Conservation (phyloP, 2,329 filamentous ascomycete genomes). For the Fusarium graminum region DNA sequence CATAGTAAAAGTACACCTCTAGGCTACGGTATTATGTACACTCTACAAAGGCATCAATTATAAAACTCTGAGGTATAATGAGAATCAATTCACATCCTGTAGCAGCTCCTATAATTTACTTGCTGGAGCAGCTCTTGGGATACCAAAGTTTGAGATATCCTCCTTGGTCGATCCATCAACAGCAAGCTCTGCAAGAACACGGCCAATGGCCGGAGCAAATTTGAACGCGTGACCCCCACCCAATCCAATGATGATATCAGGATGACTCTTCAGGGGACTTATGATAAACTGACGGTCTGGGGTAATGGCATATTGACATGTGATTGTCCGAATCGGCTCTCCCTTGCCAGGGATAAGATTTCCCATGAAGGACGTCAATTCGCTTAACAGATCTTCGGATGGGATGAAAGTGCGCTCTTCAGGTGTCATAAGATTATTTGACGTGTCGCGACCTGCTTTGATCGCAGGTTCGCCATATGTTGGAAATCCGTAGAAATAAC, state of each 20-base stretch:
- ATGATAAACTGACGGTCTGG: conserved; percentile 46
- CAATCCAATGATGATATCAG: conserved; percentile 38
- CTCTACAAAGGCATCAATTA: too few relatives aligned
- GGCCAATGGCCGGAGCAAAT: conserved; percentile 46
- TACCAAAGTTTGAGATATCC: conserved; percentile 27
- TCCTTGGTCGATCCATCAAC: conserved; percentile 41
- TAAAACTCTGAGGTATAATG: too few relatives aligned
- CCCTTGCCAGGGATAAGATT: conserved; percentile 27
- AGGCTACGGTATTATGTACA: too few relatives aligned
- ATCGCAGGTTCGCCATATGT: conserved; percentile 37
- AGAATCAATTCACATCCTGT: too few relatives aligned
- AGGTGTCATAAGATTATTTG: conserved; percentile 32
- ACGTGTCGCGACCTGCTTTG: conserved; percentile 36
- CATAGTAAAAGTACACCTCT: too few relatives aligned
- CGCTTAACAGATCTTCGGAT: conserved; percentile 9
- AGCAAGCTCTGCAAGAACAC: conserved; percentile 45
- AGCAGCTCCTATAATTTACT: conserved; percentile 7
- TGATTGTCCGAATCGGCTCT: conserved; percentile 40
- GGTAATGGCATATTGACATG: conserved; percentile 47
- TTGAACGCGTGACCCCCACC: conserved; percentile 46
- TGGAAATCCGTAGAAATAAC: conserved; percentile 31
- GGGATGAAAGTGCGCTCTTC: conserved; percentile 35
- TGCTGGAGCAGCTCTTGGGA: background rate
- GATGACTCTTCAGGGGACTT: conserved; percentile 32
- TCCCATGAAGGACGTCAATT: conserved; percentile 23